phyloP scores from a whole-genome alignment of 805 yeast species.

The Kazachstania viticola region DNA sequence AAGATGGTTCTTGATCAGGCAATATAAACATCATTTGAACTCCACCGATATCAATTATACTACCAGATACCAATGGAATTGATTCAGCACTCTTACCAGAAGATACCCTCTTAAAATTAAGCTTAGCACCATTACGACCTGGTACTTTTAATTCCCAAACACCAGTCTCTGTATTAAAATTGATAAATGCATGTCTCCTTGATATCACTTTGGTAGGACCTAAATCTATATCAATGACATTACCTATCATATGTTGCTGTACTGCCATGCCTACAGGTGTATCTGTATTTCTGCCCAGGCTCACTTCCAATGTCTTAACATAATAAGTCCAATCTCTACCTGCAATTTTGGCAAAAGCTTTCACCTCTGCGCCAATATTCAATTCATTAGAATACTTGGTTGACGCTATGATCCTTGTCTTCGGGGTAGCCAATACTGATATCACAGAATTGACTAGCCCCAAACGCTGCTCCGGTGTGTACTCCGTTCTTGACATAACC shows the following conservation, averaged over 20 bases:
- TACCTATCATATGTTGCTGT: too few species aligned
- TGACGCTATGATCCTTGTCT: conserved; percentile 68
- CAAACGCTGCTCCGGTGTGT: conserved; percentile 18
- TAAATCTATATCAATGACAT: conserved; percentile 52
- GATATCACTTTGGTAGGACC: conserved; percentile 96
- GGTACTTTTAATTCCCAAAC: conserved; percentile 73
- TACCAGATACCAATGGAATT: conserved; percentile 64
- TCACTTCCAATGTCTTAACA: conserved; percentile 61
- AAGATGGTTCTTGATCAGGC: conserved; percentile 71
- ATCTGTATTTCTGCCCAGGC: conserved; percentile 75
- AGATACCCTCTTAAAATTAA: conserved; percentile 47
- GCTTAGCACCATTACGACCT: conserved; percentile 90
- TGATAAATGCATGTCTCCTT: conserved; percentile 79
- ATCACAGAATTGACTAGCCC: conserved; percentile 67
- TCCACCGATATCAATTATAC: conserved; percentile 86
- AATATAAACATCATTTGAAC: conserved; percentile 97
- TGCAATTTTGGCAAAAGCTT: conserved; percentile 92
- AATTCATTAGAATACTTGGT: conserved; percentile 58
- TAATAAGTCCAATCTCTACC: conserved; percentile 91
- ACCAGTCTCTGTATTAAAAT: conserved; percentile 58
- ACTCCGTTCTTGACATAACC: too few species aligned
- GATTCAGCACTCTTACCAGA: conserved; percentile 36
- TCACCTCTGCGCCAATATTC: conserved; percentile 56
- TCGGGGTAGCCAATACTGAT: conserved; percentile 56
- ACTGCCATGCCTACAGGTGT: not conserved